Evolutionary conservation across 306 rosid genomes (phyloP), one percentile per base, ranked within the genome.

Genomic region (Biancaea sappan): DNA sequence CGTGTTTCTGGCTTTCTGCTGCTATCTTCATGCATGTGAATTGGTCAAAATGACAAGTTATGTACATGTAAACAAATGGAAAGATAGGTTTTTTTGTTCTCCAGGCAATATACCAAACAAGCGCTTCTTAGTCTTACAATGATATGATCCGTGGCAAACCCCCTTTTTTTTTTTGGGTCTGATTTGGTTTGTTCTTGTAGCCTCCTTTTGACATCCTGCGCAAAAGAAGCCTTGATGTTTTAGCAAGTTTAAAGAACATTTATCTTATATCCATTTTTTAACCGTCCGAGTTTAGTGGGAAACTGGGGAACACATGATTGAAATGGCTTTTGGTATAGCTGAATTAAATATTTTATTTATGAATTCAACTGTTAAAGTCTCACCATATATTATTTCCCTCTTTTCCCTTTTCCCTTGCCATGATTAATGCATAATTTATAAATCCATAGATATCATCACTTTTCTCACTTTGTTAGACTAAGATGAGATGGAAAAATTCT

Each of bases 271-370:
- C 3, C 70, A 26, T 15, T 26, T 75, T 53, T 44, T 43, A 35
- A 21, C 53, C 7, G 3, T 24, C 41, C 13, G 8, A 29, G 19
- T 29, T 58, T 58, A 14, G 38, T 16, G 37, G 65, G 65, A 13
- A 26, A 29, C 46, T 37, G 50, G 56, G 61, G 76, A 68, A 61
- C 50, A 40, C 70, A 53, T 28, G n/a, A 35, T 28, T 73, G 9
- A 58, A 75, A 52, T 34, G 35, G 53, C 31, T 18, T 71, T 50
- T 58, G 64, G 46, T 60, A 44, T 61, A 73, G 19, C 21, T 69
- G 29, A 51, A 46, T 52, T 48, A 40, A 66, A 26, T 56, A 9
- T 34, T 28, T 48, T 50, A 21, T 60, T 32, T 56, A 12, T n/a
- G 61, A 46, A 4, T 26, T 56, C 62, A 82, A 73, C 25, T 44